Evolutionary conservation across 176 grass and related monocot genomes (phyloP), one percentile per base, ranked within the genome.

Genomic region (Bolboschoenus planiculmis): DNA sequence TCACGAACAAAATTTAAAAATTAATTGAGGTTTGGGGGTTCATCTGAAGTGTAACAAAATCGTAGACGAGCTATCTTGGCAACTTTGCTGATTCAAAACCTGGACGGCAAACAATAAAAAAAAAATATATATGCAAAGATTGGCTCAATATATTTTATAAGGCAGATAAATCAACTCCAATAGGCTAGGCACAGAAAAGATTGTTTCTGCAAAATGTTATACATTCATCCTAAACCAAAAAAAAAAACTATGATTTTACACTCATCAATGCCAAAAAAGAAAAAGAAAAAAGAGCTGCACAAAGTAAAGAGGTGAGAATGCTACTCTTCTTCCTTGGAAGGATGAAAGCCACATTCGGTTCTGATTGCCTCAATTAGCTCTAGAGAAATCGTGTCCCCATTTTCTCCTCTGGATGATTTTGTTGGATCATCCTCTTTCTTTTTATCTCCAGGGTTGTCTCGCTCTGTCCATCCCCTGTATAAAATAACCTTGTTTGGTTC

Each of bases 401-500:
- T 86, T 47, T 65, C 83, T 53, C 36, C 85, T 60, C 7, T 30
- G 26, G 35, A 14, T 81, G 79, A 80, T 80, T 7, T 62, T 23
- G 33, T 81, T 13, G 44, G 63, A 63, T 64, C 24, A 75, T 81
- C 16, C 7, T 64, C 83, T 77, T 68, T 60, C 33, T 50, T 81
- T 30, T 36, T 66, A 44, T 77, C 64, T 60, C 72, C 67, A 24
- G 78, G 85, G 58, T 66, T 24, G 83, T 86, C 86, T 85, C 84
- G 85, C 79, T 89, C 89, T 84, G 78, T 81, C 90, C 90, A 93
- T 42, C 95, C 89, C 78, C 95, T 93, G 79, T 93, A 98, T 67
- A 98, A 82, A 76, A 98, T 98, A 78, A 95, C 89, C 79, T 94
- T 98, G 79, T 90, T 98, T 51, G 87, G 86, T 79, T 98, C 92